Evolutionary conservation across 768 basidiomycete species (phyloP), one percentile per base, ranked within the genome.

Genomic region (Thelephora aurantiotincta): DNA sequence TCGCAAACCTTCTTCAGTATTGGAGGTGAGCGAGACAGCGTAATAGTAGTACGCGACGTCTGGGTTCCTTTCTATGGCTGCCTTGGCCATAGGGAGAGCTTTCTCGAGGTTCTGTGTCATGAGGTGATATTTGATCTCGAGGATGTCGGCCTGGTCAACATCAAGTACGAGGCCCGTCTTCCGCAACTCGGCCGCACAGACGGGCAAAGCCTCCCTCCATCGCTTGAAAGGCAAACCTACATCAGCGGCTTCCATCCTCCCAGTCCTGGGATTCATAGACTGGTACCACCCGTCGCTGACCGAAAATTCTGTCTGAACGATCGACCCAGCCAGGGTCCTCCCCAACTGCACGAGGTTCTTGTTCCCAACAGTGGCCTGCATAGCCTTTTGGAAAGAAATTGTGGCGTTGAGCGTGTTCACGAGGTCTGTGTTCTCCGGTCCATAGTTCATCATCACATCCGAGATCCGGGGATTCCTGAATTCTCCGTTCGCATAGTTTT

Each of bases 41-140:
- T 82, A 80, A 50, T 80, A 77, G 57, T 73, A 80, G 58, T 81
- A 82, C 2, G 74, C 75, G 20, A 74, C 66, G 18, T 73, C 65
- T 1, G 80, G 78, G 51, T 69, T 79, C 26, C 77, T 72, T 51
- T 70, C 58, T 33, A 81, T 58, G 1, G 66, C 70, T 34, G 66
- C 64, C 48, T 68, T 64, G 0, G 77, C 78, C 5, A 70, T 54
- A 12, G 56, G 57, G 43, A 72, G 63, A 1, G 78, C 77, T 11
- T 77, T 71, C 3, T 65, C 57, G 30, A 75, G 61, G 23, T 71
- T 69, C 18, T 65, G 60, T 46, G 64, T 67, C 59, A 78, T 69
- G 57, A 81, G 71, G 46, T 58, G 53, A 56, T 60, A 75, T 56
- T 82, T 81, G 63, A 80, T 72, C 30, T 82, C 78, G 26, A 83